These are phyloP conservation scores for Cryptococcus hybrid DNA, from an alignment of 1,284 basidiomycete genomes.

Conservation along the genomic window DNA sequence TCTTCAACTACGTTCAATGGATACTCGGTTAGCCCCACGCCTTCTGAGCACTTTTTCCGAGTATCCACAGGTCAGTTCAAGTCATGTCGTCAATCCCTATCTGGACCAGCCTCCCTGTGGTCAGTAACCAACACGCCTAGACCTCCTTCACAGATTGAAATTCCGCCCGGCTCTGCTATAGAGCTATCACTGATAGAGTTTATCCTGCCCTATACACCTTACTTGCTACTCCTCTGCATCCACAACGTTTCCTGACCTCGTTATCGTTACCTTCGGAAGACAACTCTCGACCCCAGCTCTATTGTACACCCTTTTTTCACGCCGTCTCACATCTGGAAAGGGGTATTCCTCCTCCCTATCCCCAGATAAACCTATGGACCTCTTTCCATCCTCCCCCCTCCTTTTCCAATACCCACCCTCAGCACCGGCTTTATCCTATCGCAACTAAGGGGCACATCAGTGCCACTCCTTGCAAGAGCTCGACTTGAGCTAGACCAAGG, in stretches of 20 bases:
- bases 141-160: constrained; percentile 8
- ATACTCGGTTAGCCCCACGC: neutral
- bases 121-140: constrained; percentile 1
- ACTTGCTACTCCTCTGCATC: constrained; percentile 30
- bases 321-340: constrained; percentile 21
- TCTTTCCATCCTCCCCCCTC: constrained; percentile 11
- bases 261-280: constrained; percentile 18
- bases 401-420: constrained; percentile 6
- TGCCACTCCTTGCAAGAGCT: constrained; percentile 25
- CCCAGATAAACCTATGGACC: constrained; percentile 6
- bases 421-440: constrained; percentile 13
- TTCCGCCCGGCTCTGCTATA: constrained; percentile 24
- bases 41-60: neutral
- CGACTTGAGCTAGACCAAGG: constrained; percentile 28
- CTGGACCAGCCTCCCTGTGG: constrained; percentile 8
- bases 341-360: constrained; percentile 11
- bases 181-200: constrained; percentile 27
- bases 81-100: neutral
- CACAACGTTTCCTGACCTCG: constrained; percentile 29
- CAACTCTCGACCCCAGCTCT: constrained; percentile 32
- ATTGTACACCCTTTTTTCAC: constrained; percentile 35
- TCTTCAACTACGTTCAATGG: neutral
- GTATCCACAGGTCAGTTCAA: neutral
- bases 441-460: constrained; percentile 20
- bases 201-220: constrained; percentile 31